These are phyloP conservation scores for Gamarada debralockiae DNA, from an alignment of 495 filamentous ascomycete genomes.

Conservation along the genomic window DNA sequence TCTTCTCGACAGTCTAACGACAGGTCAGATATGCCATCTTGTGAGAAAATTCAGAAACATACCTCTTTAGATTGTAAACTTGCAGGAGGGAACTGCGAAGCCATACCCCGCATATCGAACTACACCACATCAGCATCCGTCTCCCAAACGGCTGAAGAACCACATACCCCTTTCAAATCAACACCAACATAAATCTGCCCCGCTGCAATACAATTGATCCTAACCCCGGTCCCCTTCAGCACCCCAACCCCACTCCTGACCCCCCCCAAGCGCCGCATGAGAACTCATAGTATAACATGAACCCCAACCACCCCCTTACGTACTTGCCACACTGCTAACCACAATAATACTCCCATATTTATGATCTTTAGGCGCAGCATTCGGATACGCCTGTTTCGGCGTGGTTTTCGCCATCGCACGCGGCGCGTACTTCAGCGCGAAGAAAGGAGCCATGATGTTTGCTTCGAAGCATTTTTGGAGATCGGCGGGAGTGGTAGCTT, in stretches of 20 bases:
- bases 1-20: conserved; percentile 32
- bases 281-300: conserved; percentile 53
- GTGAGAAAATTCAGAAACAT: conserved; percentile 2
- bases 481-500: conserved; percentile 47
- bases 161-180: conserved; percentile 41
- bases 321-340: conserved; percentile 49
- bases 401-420: conserved; percentile 57
- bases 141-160: neutral
- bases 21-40: neutral
- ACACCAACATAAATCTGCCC: conserved; percentile 58
- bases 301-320: conserved; percentile 56
- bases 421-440: conserved; percentile 58
- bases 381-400: conserved; percentile 49
- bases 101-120: conserved; percentile 52
- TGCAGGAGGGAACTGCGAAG: conserved; percentile 49
- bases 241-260: conserved; percentile 53
- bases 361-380: conserved; percentile 52
- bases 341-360: conserved; percentile 58
- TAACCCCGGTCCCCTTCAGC: conserved; percentile 53
- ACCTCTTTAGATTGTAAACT: conserved; percentile 49
- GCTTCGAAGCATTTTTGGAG: conserved; percentile 52
- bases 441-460: conserved; percentile 56
- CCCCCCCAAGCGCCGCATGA: conserved; percentile 56
- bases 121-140: conserved; percentile 10
- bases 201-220: conserved; percentile 56